Evolutionary conservation across 176 grass and related monocot species (phyloP).

Genomic region (Areca catechu): DNA sequence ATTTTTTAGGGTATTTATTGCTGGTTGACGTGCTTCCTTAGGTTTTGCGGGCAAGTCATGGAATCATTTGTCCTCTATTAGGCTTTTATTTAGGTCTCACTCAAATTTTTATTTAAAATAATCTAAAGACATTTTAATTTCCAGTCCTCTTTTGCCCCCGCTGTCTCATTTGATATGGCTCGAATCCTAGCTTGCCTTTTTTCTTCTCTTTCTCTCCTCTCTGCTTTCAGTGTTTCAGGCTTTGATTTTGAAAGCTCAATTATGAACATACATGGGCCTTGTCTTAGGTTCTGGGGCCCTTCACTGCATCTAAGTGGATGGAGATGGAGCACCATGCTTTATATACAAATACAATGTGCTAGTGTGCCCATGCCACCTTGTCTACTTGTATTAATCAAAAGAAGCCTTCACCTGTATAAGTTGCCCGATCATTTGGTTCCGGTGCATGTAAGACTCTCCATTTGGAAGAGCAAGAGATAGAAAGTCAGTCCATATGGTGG

Average conservation of each 20-base stretch:
- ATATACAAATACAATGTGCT: conserved; percentile 80
- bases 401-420: conserved; percentile 32
- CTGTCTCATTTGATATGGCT: conserved; percentile 8
- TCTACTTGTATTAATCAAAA: conserved; percentile 67
- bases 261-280: conserved; percentile 54
- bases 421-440: conserved; percentile 55
- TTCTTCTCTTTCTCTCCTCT: conserved; percentile 3
- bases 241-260: conserved; percentile 49
- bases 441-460: conserved; percentile 46
- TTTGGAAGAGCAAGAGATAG: conserved; percentile 8
- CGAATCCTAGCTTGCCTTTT: neutral
- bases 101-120: too few species aligned
- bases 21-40: conserved; percentile 7
- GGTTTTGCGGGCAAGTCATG: too few species aligned
- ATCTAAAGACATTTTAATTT: too few species aligned
- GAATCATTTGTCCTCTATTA: too few species aligned
- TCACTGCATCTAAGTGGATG: conserved; percentile 90
- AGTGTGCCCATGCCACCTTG: conserved; percentile 57
- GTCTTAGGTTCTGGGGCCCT: conserved; percentile 59
- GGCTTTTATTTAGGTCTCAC: neutral
- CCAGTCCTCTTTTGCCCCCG: neutral
- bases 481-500: too few species aligned
- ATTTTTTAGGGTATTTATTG: conserved; percentile 1
- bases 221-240: conserved; percentile 26
- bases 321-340: conserved; percentile 93